A percentile compares a stretch with the other conserved stretches of the same genome.
phyloP scores from a whole-genome alignment of 306 rosid species.

The Castanopsis chinensis region DNA sequence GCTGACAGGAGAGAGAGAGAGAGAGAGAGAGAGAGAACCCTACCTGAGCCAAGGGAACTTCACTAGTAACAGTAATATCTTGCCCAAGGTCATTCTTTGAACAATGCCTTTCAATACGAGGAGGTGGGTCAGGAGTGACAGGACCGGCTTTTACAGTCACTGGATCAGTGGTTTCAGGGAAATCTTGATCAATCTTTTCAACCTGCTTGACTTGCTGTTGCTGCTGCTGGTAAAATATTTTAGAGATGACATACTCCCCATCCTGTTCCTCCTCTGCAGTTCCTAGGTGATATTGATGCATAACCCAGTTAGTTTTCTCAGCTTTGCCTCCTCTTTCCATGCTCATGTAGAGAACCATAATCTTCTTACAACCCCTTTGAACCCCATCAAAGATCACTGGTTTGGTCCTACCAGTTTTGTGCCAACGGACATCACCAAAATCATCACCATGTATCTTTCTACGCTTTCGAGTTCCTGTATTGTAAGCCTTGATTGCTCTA shows the following conservation, averaged over 20 bases:
- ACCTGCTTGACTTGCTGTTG: conserved; percentile 53
- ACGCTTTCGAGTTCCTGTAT: conserved; percentile 76
- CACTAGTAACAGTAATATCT: conserved; percentile 17
- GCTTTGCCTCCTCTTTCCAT: conserved; percentile 54
- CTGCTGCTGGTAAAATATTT: conserved; percentile 63
- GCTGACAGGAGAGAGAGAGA: neutral
- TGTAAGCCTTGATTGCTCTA: conserved; percentile 83
- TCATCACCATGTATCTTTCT: conserved; percentile 63
- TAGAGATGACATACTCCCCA: conserved; percentile 67
- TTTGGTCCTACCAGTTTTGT: conserved; percentile 86
- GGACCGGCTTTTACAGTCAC: too few relatives aligned
- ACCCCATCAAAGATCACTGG: conserved; percentile 60
- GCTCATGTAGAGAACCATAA: conserved; percentile 75
- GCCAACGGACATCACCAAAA: conserved; percentile 85
- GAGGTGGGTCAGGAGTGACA: too few relatives aligned
- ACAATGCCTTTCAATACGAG: neutral
- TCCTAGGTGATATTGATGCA: conserved; percentile 90
- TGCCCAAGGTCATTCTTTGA: conserved; percentile 38
- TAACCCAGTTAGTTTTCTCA: conserved; percentile 86
- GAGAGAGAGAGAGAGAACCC: neutral
- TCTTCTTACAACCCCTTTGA: conserved; percentile 76
- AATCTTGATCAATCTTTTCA: conserved; percentile 51
- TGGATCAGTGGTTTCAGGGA: conserved; percentile 44
- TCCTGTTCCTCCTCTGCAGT: conserved; percentile 72
- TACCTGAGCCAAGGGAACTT: conserved; percentile 44